These are phyloP conservation scores for Scedosporium boydii DNA, from an alignment of 2,329 filamentous ascomycete species.

Conservation along the genomic window DNA sequence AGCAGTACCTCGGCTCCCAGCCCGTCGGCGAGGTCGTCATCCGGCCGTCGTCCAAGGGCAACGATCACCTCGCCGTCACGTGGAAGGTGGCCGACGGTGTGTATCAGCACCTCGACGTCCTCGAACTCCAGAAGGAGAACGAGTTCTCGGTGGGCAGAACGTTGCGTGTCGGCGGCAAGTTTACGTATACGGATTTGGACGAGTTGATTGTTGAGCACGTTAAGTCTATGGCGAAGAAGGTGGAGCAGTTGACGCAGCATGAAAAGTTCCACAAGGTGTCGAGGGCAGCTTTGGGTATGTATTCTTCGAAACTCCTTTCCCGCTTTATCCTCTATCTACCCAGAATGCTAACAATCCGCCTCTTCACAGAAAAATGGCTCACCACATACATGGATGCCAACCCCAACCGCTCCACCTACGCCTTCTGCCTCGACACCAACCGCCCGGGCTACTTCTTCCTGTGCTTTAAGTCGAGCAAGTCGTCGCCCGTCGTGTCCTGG, in stretches of 20 bases:
- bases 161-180: slow-evolving; percentile 77
- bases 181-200: slow-evolving; percentile 90
- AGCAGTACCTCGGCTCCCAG: slow-evolving; percentile 85
- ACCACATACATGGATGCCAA: slow-evolving; percentile 95
- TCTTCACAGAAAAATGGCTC: slow-evolving; percentile 79
- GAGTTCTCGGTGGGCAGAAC: slow-evolving; percentile 88
- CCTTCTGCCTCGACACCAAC: slow-evolving; percentile 88
- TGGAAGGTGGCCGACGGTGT: slow-evolving; percentile 96
- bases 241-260: slow-evolving; percentile 88
- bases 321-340: too few relatives aligned
- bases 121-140: slow-evolving; percentile 94
- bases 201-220: slow-evolving; percentile 96
- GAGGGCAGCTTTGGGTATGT: slow-evolving; percentile 68
- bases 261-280: slow-evolving; percentile 84
- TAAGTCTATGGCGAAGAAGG: slow-evolving; percentile 95
- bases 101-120: slow-evolving; percentile 96
- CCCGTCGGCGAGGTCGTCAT: slow-evolving; percentile 86
- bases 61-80: slow-evolving; percentile 89
- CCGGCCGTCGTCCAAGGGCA: slow-evolving; percentile 86
- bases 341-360: slow-evolving; percentile 10
- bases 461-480: slow-evolving; percentile 86
- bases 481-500: slow-evolving; percentile 66
- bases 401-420: slow-evolving; percentile 84
- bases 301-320: slow-evolving; percentile 2
- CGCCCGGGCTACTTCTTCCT: slow-evolving; percentile 92